Evolutionary conservation across 495 filamentous ascomycete genomes (phyloP).

Genomic region (Penicillium turbatum): DNA sequence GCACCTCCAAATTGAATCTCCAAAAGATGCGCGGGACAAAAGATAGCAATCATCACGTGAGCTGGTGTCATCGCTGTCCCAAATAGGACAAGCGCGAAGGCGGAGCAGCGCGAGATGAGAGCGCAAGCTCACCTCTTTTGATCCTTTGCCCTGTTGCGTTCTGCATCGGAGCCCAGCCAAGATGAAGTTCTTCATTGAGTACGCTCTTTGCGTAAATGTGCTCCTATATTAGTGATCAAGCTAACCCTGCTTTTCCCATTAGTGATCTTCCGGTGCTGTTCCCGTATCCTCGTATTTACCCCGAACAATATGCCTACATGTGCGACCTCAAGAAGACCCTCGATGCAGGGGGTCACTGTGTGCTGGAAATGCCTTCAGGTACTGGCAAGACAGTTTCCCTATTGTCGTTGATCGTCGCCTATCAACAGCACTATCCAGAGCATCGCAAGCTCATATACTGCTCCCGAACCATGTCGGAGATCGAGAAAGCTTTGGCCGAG

Average conservation of each 20-base stretch:
- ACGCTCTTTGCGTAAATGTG: conserved; percentile 5
- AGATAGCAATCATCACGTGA: conserved; percentile 39
- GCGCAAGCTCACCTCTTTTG: conserved; percentile 2
- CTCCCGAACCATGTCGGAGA: conserved; percentile 67
- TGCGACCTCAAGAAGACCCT: conserved; percentile 95
- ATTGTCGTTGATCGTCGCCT: conserved; percentile 91
- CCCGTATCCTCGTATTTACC: conserved; percentile 95
- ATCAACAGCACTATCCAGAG: conserved; percentile 86
- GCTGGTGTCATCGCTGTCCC: conserved; percentile 37
- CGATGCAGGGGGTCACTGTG: conserved; percentile 90
- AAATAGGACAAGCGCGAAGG: conserved; percentile 30
- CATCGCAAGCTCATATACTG: conserved; percentile 97
- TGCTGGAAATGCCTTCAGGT: conserved; percentile 99
- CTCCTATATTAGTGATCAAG: neutral
- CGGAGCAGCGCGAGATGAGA: conserved; percentile 5
- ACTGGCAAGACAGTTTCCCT: conserved; percentile 97
- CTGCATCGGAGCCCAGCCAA: conserved; percentile 38
- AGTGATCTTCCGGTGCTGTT: conserved; percentile 94
- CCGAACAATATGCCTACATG: conserved; percentile 99
- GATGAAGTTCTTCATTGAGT: conserved; percentile 99
- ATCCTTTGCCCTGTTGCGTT: conserved; percentile 13
- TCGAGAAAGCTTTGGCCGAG: conserved; percentile 91
- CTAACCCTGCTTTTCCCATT: conserved; percentile 6
- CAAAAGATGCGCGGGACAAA: conserved; percentile 1
- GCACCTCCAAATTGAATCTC: conserved; percentile 28